Conservation (phyloP, 202 grass and related monocot species). For the Setaria viridis region DNA sequence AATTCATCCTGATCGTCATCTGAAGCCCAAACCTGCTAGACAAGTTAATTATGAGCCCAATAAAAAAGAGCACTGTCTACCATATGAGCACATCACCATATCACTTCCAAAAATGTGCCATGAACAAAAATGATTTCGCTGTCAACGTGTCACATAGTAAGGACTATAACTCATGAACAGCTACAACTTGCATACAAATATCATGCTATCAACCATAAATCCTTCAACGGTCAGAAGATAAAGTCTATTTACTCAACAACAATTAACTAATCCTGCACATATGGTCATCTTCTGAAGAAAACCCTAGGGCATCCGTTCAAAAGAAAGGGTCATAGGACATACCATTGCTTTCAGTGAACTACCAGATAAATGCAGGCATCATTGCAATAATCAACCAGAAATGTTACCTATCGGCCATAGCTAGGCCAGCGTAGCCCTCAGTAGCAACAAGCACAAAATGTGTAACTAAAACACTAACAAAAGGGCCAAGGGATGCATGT, state of each 20-base stretch:
- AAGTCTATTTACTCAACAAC: conserved; percentile 27
- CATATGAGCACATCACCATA: conserved; percentile 36
- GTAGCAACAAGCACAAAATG: conserved; percentile 2
- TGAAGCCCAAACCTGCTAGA: conserved; percentile 83
- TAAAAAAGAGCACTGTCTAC: conserved; percentile 21
- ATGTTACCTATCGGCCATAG: conserved; percentile 11
- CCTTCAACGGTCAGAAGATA: conserved; percentile 27
- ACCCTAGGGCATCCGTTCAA: not conserved
- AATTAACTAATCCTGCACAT: conserved; percentile 19
- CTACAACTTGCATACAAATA: conserved; percentile 24
- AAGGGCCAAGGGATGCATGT: not conserved
- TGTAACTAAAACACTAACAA: conserved; percentile 4
- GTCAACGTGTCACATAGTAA: conserved; percentile 7
- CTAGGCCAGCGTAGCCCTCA: conserved; percentile 1
- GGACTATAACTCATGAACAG: conserved; percentile 31
- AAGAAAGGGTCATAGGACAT: not conserved
- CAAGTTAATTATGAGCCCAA: conserved; percentile 42
- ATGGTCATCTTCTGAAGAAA: conserved; percentile 24
- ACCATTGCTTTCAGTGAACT: conserved; percentile 40
- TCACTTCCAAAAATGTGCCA: conserved; percentile 12
- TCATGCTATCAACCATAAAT: conserved; percentile 36
- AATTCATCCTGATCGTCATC: conserved; percentile 93
- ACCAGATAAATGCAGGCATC: conserved; percentile 18
- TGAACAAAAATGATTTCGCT: not conserved
- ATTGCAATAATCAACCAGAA: conserved; percentile 8